Evolutionary conservation across 208 protist species (phyloP).

Genomic region (Trypanosoma lewisi): DNA sequence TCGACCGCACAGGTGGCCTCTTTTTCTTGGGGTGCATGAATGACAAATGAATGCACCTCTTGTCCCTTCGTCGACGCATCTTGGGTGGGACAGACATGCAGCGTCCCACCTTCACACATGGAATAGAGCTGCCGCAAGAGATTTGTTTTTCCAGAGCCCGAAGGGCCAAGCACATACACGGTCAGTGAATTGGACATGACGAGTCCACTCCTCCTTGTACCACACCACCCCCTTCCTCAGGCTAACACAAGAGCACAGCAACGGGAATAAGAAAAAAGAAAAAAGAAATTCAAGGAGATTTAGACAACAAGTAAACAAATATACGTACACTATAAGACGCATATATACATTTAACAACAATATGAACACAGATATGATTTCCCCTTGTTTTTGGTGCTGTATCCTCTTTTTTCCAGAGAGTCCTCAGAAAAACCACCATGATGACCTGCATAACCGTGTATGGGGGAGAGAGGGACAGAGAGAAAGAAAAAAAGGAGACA

Average conservation of each 20-base stretch:
- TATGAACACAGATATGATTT: too few species aligned
- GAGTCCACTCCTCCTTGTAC: neutral
- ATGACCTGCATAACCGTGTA: too few species aligned
- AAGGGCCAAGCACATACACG: slow-evolving; percentile 66
- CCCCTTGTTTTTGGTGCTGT: too few species aligned
- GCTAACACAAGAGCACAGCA: neutral
- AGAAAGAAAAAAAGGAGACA: neutral
- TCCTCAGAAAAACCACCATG: too few species aligned
- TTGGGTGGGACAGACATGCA: slow-evolving; percentile 26
- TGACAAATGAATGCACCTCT: slow-evolving; percentile 39
- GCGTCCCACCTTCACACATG: slow-evolving; percentile 26
- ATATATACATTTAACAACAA: too few species aligned
- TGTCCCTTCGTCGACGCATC: slow-evolving; percentile 65
- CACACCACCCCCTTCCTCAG: neutral
- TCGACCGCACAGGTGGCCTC: slow-evolving; percentile 32
- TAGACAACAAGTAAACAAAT: neutral
- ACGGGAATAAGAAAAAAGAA: neutral
- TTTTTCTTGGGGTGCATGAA: slow-evolving; percentile 19
- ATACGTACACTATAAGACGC: neutral
- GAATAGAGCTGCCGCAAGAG: slow-evolving; percentile 53
- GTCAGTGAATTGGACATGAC: slow-evolving; percentile 20
- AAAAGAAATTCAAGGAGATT: neutral
- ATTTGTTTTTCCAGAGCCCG: slow-evolving; percentile 68
- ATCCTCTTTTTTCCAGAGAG: too few species aligned
- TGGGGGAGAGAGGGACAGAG: neutral